Evolutionary conservation across 2,329 filamentous ascomycete genomes (phyloP), one percentile per base, ranked within the genome.

Genomic region (Cladosporium phlei): DNA sequence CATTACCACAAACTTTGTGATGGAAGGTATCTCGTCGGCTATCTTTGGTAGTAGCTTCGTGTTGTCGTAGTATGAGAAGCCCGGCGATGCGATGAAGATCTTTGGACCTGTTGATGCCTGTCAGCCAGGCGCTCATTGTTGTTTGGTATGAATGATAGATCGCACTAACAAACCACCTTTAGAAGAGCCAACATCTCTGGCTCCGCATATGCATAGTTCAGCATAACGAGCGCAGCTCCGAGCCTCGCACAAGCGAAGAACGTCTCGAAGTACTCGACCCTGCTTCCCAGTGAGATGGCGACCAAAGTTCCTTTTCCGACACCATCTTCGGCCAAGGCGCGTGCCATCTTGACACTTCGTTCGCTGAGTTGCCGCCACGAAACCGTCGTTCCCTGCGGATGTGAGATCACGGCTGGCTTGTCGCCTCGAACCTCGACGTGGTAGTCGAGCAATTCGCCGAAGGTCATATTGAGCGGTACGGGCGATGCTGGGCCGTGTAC

Each of bases 151-250:
- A 25, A n/a, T 12, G 16, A 9, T 29, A 27, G 19, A 6, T 24
- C 33, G 24, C 29, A 61, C 67, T 52, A 66, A 81, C 79, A 75
- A 14, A 82, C 78, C 55, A 85, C 83, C 46, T 76, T 74, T 21
- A 87, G 64, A n/a, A 80, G 81, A 59, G 85, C 82, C 62, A 79
- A 72, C 33, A 83, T 79, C 66, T 87, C 84, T 2, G 77, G 78
- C 4, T 81, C 73, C 1, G 83, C 86, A 59, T 87, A 87, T 0
- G 83, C 86, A 66, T 86, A 87, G 67, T 87, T 88, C 51, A 87
- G 68, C 47, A 87, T 83, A 24, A 87, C 83, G 40, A 87, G 66
- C 30, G 58, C 55, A 28, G 58, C 57, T n/a, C 58, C 58, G 12
- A 59, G 46, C 17, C 51, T 46, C 0, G 60, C 62, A 14, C 59